These are phyloP conservation scores for Irpex rosettiformis DNA, from an alignment of 1,284 basidiomycete genomes.

Conservation along the genomic window DNA sequence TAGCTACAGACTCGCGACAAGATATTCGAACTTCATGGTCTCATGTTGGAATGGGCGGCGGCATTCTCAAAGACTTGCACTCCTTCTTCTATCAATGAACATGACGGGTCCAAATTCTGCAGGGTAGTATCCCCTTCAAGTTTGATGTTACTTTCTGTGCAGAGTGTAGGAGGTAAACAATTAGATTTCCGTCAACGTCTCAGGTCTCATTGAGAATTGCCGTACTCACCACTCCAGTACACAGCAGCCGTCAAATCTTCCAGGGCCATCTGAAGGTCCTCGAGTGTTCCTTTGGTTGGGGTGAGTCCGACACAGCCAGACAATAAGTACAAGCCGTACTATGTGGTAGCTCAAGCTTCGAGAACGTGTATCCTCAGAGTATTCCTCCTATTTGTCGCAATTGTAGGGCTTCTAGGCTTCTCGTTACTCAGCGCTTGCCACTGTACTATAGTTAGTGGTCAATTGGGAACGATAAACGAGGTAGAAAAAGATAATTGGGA, in stretches of 20 bases:
- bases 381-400: too few species aligned
- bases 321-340: too few species aligned
- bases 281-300: not conserved
- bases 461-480: too few species aligned
- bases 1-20: not conserved
- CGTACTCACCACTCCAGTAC: not conserved
- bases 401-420: too few species aligned
- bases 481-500: too few species aligned
- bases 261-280: not conserved
- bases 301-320: too few species aligned
- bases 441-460: too few species aligned
- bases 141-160: not conserved
- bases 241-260: not conserved
- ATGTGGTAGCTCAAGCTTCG: too few species aligned
- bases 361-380: too few species aligned
- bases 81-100: too few species aligned
- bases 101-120: not conserved
- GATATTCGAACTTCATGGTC: not conserved
- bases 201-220: not conserved
- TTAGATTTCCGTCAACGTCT: not conserved
- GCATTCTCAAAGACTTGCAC: not conserved
- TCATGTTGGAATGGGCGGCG: not conserved
- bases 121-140: not conserved
- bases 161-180: not conserved
- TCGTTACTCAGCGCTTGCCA: too few species aligned